A percentile compares a stretch with the other conserved stretches of the same genome.
Conservation (phyloP, 805 yeast species). For the Grigorovia transvaalensis region DNA sequence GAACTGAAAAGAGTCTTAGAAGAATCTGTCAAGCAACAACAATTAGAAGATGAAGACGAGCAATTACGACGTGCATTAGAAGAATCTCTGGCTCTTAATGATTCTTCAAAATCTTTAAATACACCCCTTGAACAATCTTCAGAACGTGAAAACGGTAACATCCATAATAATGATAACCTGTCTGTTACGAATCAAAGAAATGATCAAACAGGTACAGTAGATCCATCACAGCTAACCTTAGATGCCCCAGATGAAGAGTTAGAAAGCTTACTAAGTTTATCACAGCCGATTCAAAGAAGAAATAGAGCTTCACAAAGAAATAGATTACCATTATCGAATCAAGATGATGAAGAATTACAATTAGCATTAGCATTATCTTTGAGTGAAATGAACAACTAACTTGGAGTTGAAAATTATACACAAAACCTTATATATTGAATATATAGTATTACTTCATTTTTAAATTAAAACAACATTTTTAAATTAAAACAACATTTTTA, state of each 20-base stretch:
- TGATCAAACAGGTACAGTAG: not conserved
- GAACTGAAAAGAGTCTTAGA: constrained; percentile 14
- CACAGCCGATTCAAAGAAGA: not conserved
- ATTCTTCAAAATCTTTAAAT: no score
- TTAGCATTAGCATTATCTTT: constrained; percentile 27
- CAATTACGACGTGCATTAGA: not conserved
- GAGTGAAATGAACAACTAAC: constrained; percentile 14
- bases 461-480: no score
- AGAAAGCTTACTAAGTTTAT: not conserved
- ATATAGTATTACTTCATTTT: no score
- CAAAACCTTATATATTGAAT: no score
- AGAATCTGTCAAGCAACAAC: constrained; percentile 11
- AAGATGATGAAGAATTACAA: constrained; percentile 22
- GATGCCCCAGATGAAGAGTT: not conserved
- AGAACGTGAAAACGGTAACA: no score
- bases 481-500: no score
- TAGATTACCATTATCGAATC: not conserved
- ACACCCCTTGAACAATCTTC: no score
- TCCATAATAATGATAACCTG: no score
- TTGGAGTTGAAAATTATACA: not conserved
- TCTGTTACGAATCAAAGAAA: not conserved
- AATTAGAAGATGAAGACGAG: constrained; percentile 1
- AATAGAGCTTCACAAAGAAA: not conserved
- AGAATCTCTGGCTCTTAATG: not conserved
- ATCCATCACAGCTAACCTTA: not conserved